Conservation (phyloP, 768 basidiomycete species). For the Podaxis sp. region DNA sequence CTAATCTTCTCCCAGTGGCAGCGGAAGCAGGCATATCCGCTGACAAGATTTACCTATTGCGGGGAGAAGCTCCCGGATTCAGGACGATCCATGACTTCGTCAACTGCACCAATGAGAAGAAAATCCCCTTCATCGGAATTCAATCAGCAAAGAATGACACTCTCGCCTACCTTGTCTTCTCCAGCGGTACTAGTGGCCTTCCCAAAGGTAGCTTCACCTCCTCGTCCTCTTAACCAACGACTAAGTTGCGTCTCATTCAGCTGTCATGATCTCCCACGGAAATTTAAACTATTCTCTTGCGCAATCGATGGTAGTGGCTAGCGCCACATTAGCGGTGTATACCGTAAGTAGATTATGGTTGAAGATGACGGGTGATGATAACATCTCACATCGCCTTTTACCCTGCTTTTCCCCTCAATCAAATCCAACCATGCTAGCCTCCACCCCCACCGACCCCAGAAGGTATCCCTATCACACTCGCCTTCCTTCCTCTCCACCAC, state of each 20-base stretch:
- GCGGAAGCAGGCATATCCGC: conserved; percentile 34
- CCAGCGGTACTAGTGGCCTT: conserved; percentile 75
- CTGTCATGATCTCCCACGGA: conserved; percentile 73
- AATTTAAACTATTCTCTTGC: conserved; percentile 50
- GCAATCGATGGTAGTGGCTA: conserved; percentile 34
- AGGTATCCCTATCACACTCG: conserved; percentile 49
- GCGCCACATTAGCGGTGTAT: conserved; percentile 33
- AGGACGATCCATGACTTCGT: conserved; percentile 48
- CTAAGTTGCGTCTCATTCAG: conserved; percentile 33
- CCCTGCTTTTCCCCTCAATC: too few relatives aligned
- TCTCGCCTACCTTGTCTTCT: conserved; percentile 70
- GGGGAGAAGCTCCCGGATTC: conserved; percentile 39
- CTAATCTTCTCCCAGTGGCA: conserved; percentile 31
- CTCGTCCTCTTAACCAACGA: not conserved
- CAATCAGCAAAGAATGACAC: conserved; percentile 50
- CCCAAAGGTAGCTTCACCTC: conserved; percentile 56
- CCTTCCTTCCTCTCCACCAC: conserved; percentile 70
- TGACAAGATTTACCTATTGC: conserved; percentile 50
- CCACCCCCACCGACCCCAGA: conserved; percentile 39
- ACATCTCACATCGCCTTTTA: not conserved
- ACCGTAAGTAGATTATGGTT: conserved; percentile 31
- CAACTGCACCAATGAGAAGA: conserved; percentile 32
- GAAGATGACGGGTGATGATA: not conserved
- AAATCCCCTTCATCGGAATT: conserved; percentile 40
- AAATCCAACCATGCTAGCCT: conserved; percentile 28